A percentile compares a stretch with the other conserved stretches of the same genome.
Conservation (phyloP, 305 asterid species). For the Fraxinus floribunda region DNA sequence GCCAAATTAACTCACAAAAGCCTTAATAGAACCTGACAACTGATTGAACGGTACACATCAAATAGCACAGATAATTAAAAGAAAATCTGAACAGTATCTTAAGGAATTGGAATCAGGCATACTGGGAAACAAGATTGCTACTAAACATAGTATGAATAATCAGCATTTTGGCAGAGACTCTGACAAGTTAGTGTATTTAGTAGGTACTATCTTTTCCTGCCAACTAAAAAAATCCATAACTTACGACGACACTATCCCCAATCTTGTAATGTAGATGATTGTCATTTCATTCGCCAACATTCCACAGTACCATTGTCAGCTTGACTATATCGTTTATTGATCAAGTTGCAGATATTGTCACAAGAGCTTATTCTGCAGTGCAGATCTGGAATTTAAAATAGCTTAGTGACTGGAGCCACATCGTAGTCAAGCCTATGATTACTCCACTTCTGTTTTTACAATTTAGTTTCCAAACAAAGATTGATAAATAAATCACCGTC, state of each 20-base stretch:
- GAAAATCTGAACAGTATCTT: not conserved
- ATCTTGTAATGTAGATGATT: not conserved
- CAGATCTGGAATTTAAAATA: not conserved
- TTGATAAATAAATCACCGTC: not conserved
- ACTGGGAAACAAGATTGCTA: not conserved
- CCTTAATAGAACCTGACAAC: not conserved
- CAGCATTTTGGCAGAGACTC: not conserved
- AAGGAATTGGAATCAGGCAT: not conserved
- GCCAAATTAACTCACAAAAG: not conserved
- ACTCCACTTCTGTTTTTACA: not conserved
- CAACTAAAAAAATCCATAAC: not conserved
- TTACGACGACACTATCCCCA: not conserved
- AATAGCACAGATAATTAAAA: not conserved
- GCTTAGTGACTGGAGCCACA: not conserved
- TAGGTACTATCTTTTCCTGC: not conserved
- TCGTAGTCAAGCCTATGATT: not conserved
- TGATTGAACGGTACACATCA: not conserved
- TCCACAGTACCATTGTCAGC: not conserved
- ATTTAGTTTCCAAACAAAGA: not conserved
- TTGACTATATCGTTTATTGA: not conserved
- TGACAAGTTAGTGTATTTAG: not conserved
- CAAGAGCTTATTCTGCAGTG: not conserved
- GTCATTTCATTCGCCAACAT: not conserved
- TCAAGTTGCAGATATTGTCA: not conserved
- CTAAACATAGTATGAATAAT: not conserved